Evolutionary conservation across 345 rosid genomes (phyloP), one percentile per base, ranked within the genome.

Genomic region (Leavenworthia alabamica): DNA sequence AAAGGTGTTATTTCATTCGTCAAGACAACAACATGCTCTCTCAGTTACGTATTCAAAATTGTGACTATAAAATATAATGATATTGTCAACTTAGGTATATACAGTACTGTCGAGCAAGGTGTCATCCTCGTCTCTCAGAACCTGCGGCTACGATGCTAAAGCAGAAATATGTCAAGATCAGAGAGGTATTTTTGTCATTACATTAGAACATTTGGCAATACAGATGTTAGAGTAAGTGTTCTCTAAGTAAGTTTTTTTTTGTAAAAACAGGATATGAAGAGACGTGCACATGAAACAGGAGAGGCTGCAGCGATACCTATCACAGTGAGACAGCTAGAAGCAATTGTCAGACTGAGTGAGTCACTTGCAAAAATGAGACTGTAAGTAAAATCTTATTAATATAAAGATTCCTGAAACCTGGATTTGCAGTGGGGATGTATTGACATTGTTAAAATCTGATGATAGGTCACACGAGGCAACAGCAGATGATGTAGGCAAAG

Each of bases 271-370:
- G 90, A 77, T 73, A 93, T 87, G 99, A 86, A 96, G 73, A 90
- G 81, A 81, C 89, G 87, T 72, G 86, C 96, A 62, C 82, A 93
- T 77, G 99, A 93, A 74, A 80, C 91, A 3, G 97, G 99, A 57
- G 96, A 89, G 78, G 84, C 86, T 64, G 77, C 91, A 33, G 84
- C 86, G 7, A 83, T 89, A 46, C 97, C 96, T 57, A 85, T 93
- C 42, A 89, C 99, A 27, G 97, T 89, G 29, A 87, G 96, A 80
- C 97, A 93, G 75, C 83, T 89, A 53, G 97, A 93, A 81, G 97
- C 97, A 53, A 89, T 93, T 45, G 73, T 85, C 37, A 80, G 99
- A 77, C 78, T 89, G 67, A 93, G 96, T 0, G 99, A 93, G 81
- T 75, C 97, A 23, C 89, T 93, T 62, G 96, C 96, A 14, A 92